Evolutionary conservation across 768 basidiomycete genomes (phyloP).

Genomic region (Suillus cothurnatus): DNA sequence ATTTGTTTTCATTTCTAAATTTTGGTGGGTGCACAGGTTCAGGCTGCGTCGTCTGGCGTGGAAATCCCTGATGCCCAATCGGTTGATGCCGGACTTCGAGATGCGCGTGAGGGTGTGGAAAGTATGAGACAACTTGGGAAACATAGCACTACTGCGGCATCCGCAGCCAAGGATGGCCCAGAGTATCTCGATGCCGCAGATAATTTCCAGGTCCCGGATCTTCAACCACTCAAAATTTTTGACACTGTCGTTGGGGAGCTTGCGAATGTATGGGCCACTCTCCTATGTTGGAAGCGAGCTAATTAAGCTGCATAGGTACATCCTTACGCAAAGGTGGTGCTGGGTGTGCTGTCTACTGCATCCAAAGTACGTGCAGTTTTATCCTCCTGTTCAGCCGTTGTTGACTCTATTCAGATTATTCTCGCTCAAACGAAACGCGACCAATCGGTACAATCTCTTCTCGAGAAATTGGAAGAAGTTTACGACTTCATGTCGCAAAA

Average conservation of each 20-base stretch:
- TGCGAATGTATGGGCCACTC: neutral
- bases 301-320: neutral
- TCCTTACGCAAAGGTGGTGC: constrained; percentile 10
- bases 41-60: neutral
- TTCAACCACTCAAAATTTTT: constrained; percentile 4
- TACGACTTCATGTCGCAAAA: constrained; percentile 1
- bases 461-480: neutral
- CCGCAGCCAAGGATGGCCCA: neutral
- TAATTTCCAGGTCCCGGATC: neutral
- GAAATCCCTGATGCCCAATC: neutral
- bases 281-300: neutral
- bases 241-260: neutral
- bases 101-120: neutral
- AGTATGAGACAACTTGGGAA: neutral
- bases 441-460: neutral
- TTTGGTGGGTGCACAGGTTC: neutral
- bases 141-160: neutral
- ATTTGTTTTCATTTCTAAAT: neutral
- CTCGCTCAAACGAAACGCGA: constrained; percentile 11
- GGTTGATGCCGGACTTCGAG: neutral
- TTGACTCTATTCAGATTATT: neutral
- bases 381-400: too few species aligned
- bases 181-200: neutral
- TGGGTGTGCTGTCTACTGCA: constrained; percentile 2
- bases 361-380: neutral